phyloP scores from a whole-genome alignment of 805 yeast species.

The Priceomyces haplophilus region DNA sequence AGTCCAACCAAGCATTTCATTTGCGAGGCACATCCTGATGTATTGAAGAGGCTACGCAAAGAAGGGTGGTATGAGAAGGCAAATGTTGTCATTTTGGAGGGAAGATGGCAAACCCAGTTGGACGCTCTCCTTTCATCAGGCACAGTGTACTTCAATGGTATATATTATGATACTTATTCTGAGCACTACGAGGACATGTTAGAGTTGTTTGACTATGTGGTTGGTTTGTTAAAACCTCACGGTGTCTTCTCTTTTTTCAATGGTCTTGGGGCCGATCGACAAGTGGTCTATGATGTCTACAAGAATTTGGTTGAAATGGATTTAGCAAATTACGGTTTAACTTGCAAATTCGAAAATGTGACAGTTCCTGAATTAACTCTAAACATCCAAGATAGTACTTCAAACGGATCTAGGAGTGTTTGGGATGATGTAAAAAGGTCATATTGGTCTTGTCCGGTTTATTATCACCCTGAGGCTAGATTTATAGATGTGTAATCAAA shows the following conservation, averaged over 20 bases:
- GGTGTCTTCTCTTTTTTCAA: conserved; percentile 91
- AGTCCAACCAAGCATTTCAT: conserved; percentile 75
- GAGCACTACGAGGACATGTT: conserved; percentile 90
- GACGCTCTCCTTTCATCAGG: conserved; percentile 58
- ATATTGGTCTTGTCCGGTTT: conserved; percentile 67
- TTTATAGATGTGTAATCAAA: conserved; percentile 31
- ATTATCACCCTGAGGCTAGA: conserved; percentile 62
- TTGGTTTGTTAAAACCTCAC: conserved; percentile 75
- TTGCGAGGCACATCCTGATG: conserved; percentile 94
- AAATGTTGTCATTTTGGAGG: conserved; percentile 72
- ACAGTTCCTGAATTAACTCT: conserved; percentile 42
- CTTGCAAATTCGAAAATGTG: conserved; percentile 52
- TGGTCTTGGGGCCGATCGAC: conserved; percentile 56
- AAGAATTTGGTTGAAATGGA: conserved; percentile 78
- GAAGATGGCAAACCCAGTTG: conserved; percentile 89
- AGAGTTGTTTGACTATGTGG: conserved; percentile 74
- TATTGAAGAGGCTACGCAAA: conserved; percentile 56
- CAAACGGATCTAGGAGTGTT: conserved; percentile 38
- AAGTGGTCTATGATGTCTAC: conserved; percentile 62
- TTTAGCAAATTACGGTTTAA: conserved; percentile 72
- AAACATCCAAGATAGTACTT: conserved; percentile 7
- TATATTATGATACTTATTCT: conserved; percentile 90
- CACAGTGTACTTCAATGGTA: conserved; percentile 81
- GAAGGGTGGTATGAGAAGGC: conserved; percentile 84
- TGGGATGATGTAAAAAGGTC: conserved; percentile 63